Percentiles rank a stretch among this genome's conserved stretches.
Evolutionary conservation across 164 flowering plant genomes (phyloP).

Genomic region (Tetrastigma voinierianum): DNA sequence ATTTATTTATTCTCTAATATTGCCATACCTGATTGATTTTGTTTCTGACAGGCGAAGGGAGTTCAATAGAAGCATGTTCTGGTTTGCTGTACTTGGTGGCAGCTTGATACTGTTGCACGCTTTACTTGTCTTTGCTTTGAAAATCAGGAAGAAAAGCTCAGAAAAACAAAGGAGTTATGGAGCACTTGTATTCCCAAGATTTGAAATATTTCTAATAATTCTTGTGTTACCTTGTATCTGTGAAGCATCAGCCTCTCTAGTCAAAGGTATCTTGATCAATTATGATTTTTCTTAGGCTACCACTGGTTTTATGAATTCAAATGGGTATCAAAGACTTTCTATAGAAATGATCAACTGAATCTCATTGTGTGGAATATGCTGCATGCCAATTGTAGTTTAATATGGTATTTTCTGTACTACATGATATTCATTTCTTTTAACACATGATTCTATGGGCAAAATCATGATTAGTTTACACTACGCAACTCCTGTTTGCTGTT

Average conservation of each 20-base stretch:
- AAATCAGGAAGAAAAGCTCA: constrained; percentile 34
- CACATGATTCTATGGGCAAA: too few relatives aligned
- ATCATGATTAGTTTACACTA: too few relatives aligned
- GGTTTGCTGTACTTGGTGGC: constrained; percentile 79
- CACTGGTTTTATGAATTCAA: too few relatives aligned
- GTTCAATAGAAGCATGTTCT: constrained; percentile 77
- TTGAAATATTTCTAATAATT: constrained; percentile 73
- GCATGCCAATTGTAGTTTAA: too few relatives aligned
- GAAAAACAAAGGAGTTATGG: constrained; percentile 47
- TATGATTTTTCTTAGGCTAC: neutral
- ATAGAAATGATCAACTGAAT: too few relatives aligned
- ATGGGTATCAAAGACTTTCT: too few relatives aligned
- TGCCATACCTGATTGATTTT: neutral
- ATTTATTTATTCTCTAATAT: neutral
- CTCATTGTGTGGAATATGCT: too few relatives aligned
- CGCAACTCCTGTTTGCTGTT: too few relatives aligned
- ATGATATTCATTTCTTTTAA: too few relatives aligned
- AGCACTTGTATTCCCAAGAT: constrained; percentile 75
- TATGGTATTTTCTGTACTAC: too few relatives aligned
- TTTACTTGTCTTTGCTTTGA: constrained; percentile 45
- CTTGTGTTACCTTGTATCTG: constrained; percentile 79
- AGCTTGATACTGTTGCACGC: constrained; percentile 64
- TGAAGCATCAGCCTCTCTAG: constrained; percentile 60
- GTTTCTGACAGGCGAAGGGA: constrained; percentile 64
- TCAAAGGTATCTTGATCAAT: constrained; percentile 54